Evolutionary conservation across 768 basidiomycete genomes (phyloP).

Genomic region (Rhizopogon roseolus): DNA sequence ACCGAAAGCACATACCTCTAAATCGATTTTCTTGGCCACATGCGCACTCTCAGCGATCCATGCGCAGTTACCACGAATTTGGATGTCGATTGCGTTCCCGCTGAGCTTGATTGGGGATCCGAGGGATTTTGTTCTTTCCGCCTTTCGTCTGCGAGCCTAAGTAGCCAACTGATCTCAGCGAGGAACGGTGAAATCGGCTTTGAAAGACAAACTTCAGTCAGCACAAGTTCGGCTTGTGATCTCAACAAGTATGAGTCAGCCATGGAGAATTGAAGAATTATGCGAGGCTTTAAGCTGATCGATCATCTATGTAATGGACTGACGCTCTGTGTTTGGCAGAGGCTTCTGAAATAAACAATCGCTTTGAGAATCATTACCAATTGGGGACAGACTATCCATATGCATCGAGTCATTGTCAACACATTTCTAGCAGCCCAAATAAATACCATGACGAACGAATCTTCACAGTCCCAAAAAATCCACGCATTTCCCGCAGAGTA

Average conservation of each 20-base stretch:
- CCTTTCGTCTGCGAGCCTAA: constrained; percentile 70
- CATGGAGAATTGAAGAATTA: constrained; percentile 9
- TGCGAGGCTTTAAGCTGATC: not conserved
- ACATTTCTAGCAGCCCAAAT: too few species aligned
- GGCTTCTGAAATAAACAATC: constrained; percentile 7
- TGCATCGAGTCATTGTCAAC: too few species aligned
- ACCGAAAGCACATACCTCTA: constrained; percentile 51
- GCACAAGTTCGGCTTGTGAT: constrained; percentile 26
- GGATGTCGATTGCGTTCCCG: constrained; percentile 71
- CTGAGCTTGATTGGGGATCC: constrained; percentile 77
- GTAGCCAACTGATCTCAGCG: not conserved
- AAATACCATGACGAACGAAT: too few species aligned
- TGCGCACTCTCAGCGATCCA: constrained; percentile 91
- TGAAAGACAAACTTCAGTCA: constrained; percentile 18
- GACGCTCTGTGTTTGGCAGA: constrained; percentile 4
- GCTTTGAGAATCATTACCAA: too few species aligned
- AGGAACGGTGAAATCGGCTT: not conserved
- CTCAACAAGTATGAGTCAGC: constrained; percentile 24
- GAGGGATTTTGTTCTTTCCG: constrained; percentile 60
- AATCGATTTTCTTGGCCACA: constrained; percentile 64
- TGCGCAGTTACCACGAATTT: constrained; percentile 57
- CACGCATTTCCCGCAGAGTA: too few species aligned
- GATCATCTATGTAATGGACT: not conserved
- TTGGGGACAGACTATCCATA: too few species aligned
- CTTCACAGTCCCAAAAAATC: too few species aligned